phyloP scores from a whole-genome alignment of 129 eudicot genomes.

The Flaveria trinervia region DNA sequence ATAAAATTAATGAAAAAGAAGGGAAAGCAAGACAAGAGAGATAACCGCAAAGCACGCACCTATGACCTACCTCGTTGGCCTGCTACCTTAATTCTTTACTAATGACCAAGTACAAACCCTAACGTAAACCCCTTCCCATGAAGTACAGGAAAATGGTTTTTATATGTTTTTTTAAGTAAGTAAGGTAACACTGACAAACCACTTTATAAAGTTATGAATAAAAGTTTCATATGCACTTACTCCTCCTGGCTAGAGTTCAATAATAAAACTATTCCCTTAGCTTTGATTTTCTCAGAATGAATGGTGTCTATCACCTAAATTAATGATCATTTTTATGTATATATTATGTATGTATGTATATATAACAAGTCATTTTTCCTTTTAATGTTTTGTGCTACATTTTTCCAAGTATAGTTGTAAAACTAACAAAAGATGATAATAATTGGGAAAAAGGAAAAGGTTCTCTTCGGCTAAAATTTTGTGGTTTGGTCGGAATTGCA shows the following conservation, averaged over 20 bases:
- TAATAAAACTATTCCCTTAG: conserved; percentile 21
- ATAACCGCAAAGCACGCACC: conserved; percentile 44
- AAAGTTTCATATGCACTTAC: conserved; percentile 38
- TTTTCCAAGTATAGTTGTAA: too few relatives aligned
- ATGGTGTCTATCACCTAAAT: background rate
- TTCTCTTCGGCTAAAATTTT: too few relatives aligned
- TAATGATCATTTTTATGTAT: background rate
- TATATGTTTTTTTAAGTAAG: conserved; percentile 7
- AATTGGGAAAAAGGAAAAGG: too few relatives aligned
- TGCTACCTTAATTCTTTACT: background rate
- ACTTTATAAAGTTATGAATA: conserved; percentile 28
- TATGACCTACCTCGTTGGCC: conserved; percentile 13
- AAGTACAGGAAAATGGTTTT: conserved; percentile 3
- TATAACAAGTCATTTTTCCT: background rate
- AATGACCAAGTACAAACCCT: conserved; percentile 30
- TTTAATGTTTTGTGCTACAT: too few relatives aligned
- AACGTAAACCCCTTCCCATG: conserved; percentile 7
- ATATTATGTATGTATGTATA: background rate
- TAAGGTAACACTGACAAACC: conserved; percentile 28
- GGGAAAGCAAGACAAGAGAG: conserved; percentile 7
- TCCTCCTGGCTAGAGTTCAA: conserved; percentile 34
- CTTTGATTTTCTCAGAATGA: conserved; percentile 13
- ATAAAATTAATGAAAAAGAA: conserved; percentile 7
- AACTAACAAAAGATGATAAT: too few relatives aligned
- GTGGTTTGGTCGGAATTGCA: too few relatives aligned